Base-by-base conservation (phyloP, 1,139 yeast species). In the Scheffersomyces stambukii region DNA sequence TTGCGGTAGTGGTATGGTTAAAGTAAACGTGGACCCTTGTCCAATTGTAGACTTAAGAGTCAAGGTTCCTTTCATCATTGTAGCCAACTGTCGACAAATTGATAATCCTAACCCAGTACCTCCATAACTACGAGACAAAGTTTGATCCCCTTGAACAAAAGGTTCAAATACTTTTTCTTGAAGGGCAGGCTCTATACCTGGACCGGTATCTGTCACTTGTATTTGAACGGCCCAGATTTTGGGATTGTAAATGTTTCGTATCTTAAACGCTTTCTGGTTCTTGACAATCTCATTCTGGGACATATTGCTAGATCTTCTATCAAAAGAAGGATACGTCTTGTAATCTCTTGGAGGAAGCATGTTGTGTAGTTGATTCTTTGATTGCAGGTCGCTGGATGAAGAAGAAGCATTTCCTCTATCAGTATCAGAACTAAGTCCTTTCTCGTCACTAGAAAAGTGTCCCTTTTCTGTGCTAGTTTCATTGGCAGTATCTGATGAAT, bases 41-140 rank as follows among this genome's bases (percentile, higher is more conserved):
- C 91, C 93, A 16, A 79, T 67, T 8, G 70, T 64, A 1, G 94
- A 81, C 32, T 76, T 70, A 29, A 89, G 57, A 0, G 76, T 68
- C 58, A 91, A 72, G 0, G 85, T 80, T 35, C 95, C 96, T 33
- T 81, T 75, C 89, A 89, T 85, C 78, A 89, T 79, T 20, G 73
- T 75, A 1, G 96, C 94, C 38, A 91, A 69, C 56, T 91, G 96
- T 36, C 89, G 72, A 55, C 96, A 89, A 50, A 91, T 89, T 0
- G 96, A 85, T 27, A 91, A 69, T 2, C 98, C 98, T 31, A 91
- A 65, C 6, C 98, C 98, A 0, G 96, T 88, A 42, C 98, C 98
- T 33, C 96, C 96, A 50, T 84, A 83, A 31, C 89, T 84, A 52
- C 96, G 69, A 3, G 95, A 82, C 21, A 89, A 67, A 0, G 96